These are phyloP conservation scores for Fragilaria crotonensis DNA, from an alignment of 108 stramenopile species.

Conservation along the genomic window DNA sequence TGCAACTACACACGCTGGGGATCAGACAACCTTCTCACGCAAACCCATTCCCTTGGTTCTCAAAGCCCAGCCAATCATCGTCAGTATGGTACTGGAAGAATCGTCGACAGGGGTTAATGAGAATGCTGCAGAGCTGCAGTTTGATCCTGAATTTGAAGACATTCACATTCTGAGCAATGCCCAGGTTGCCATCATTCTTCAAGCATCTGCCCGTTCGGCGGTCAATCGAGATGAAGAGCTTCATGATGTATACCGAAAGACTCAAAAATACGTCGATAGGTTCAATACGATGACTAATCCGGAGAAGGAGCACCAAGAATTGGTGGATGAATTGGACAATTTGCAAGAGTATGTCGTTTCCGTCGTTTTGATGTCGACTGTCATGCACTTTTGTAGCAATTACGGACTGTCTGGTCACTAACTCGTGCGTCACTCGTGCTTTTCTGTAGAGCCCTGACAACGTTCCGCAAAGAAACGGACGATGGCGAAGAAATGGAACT, in stretches of 20 bases:
- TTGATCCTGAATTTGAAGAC: conserved; percentile 75
- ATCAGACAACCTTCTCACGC: too few species aligned
- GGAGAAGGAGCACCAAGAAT: conserved; percentile 80
- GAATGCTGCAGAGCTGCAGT: conserved; percentile 77
- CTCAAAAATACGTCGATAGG: conserved; percentile 79
- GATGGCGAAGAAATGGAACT: conserved; percentile 77
- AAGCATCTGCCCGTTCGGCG: conserved; percentile 68
- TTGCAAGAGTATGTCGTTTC: conserved; percentile 59
- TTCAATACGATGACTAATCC: conserved; percentile 87
- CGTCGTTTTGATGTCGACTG: background rate
- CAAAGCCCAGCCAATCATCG: too few species aligned
- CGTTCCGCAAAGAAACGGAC: conserved; percentile 86
- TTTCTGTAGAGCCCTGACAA: conserved; percentile 51
- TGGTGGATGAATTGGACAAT: conserved; percentile 86
- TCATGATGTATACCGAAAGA: conserved; percentile 81
- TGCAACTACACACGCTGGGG: too few species aligned
- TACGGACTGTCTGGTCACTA: too few species aligned
- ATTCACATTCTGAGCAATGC: conserved; percentile 81
- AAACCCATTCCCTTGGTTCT: too few species aligned
- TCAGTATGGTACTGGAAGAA: background rate
- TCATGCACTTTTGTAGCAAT: too few species aligned
- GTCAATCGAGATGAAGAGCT: conserved; percentile 74
- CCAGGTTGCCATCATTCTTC: conserved; percentile 82
- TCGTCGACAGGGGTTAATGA: conserved; percentile 27
- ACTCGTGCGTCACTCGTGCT: too few species aligned